Evolutionary conservation across 2,329 filamentous ascomycete genomes (phyloP).

Genomic region (Phaeosphaeria sp.): DNA sequence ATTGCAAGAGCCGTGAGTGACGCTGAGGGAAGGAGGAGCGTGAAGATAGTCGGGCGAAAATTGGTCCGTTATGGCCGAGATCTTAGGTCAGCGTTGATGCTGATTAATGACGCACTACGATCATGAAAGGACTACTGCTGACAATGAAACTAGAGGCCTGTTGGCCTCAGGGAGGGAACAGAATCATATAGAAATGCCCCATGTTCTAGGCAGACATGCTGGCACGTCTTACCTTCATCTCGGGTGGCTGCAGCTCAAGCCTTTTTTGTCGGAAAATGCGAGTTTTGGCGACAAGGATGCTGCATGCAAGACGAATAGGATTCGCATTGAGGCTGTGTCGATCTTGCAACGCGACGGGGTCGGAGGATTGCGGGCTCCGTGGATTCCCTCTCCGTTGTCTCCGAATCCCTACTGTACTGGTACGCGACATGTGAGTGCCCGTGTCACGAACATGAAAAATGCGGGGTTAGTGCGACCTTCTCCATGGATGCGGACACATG

Average conservation of each 20-base stretch:
- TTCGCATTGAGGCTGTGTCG: not conserved
- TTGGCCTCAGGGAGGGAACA: not conserved
- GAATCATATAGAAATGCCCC: constrained; percentile 15
- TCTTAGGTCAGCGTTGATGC: constrained; percentile 19
- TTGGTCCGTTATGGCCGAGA: constrained; percentile 14
- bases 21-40: constrained; percentile 3
- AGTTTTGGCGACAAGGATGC: not conserved
- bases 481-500: not conserved
- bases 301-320: not conserved
- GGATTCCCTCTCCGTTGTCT: not conserved
- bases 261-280: constrained; percentile 4
- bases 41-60: constrained; percentile 12
- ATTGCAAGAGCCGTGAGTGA: constrained; percentile 4
- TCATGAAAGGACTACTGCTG: constrained; percentile 12
- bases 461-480: not conserved
- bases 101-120: constrained; percentile 14
- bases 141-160: not conserved
- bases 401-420: not conserved
- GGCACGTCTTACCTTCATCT: not conserved
- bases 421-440: not conserved
- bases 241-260: not conserved
- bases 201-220: constrained; percentile 17
- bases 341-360: not conserved
- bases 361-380: not conserved
- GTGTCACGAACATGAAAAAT: not conserved